Conservation (phyloP, 2,329 filamentous ascomycete genomes). For the Aphanocladium album region DNA sequence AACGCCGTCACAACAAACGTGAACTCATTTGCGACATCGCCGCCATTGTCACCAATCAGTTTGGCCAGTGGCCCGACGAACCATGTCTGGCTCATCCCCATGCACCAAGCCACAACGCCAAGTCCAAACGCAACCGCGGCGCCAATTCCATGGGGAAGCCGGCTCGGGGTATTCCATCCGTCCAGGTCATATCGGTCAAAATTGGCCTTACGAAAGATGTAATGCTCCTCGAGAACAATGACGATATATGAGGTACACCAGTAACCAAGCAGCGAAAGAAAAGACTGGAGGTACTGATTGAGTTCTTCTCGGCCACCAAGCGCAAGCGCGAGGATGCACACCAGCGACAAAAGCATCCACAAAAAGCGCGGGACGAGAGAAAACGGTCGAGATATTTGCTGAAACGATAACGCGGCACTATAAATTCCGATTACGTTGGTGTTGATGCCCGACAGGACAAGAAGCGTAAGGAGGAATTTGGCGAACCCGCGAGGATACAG, state of each 20-base stretch:
- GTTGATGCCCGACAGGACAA: slow-evolving; percentile 33
- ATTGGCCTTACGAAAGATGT: slow-evolving; percentile 36
- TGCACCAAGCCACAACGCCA: slow-evolving; percentile 42
- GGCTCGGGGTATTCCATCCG: slow-evolving; percentile 39
- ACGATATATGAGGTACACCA: slow-evolving; percentile 39
- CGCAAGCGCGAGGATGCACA: slow-evolving; percentile 36
- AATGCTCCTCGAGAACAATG: slow-evolving; percentile 37
- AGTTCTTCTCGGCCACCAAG: slow-evolving; percentile 36
- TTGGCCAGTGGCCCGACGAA: slow-evolving; percentile 51
- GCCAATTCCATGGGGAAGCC: slow-evolving; percentile 37
- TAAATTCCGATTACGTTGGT: slow-evolving; percentile 35
- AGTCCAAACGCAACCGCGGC: slow-evolving; percentile 37
- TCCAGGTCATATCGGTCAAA: slow-evolving; percentile 37
- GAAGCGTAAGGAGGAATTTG: slow-evolving; percentile 36
- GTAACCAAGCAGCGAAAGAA: slow-evolving; percentile 40
- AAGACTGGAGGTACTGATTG: slow-evolving; percentile 38
- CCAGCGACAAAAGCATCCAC: slow-evolving; percentile 35
- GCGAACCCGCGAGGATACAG: slow-evolving; percentile 41
- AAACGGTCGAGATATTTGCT: slow-evolving; percentile 33
- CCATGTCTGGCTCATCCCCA: slow-evolving; percentile 53
- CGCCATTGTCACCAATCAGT: slow-evolving; percentile 52
- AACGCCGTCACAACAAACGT: slow-evolving; percentile 40
- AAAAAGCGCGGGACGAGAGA: slow-evolving; percentile 35
- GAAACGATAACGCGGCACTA: slow-evolving; percentile 34
- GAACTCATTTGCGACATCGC: slow-evolving; percentile 45